phyloP scores from a whole-genome alignment of 305 asterid species.

The Plantago rigida region DNA sequence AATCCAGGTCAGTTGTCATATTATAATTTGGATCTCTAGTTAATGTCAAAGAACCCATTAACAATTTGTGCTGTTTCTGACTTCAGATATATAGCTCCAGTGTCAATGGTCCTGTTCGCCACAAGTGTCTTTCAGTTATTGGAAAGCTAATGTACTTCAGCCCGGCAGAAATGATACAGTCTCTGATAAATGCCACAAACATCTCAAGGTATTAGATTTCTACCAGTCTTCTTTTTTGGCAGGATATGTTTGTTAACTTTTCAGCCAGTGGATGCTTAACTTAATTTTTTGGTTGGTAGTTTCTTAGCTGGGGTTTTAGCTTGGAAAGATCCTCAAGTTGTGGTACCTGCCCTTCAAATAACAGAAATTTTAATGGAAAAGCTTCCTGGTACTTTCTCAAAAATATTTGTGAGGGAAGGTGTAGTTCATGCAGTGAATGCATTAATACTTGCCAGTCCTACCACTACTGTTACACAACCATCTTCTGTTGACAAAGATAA shows the following conservation, averaged over 20 bases:
- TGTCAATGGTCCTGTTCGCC: conserved; percentile 92
- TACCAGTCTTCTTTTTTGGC: conserved; percentile 11
- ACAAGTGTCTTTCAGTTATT: conserved; percentile 89
- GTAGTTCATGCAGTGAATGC: conserved; percentile 90
- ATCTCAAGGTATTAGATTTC: conserved; percentile 61
- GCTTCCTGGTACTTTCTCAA: conserved; percentile 79
- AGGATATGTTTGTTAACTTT: conserved; percentile 14
- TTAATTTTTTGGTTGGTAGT: conserved; percentile 35
- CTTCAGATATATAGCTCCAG: conserved; percentile 94
- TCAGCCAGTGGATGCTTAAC: conserved; percentile 3
- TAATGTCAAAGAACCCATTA: background rate
- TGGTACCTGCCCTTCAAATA: conserved; percentile 91
- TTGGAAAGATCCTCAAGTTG: conserved; percentile 97
- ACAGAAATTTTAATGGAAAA: conserved; percentile 96
- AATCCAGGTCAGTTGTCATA: conserved; percentile 54
- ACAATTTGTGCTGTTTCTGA: conserved; percentile 12
- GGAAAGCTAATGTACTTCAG: conserved; percentile 97
- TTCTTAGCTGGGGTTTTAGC: conserved; percentile 97
- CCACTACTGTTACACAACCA: conserved; percentile 39
- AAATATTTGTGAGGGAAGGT: conserved; percentile 93
- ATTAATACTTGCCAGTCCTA: conserved; percentile 47
- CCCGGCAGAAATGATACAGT: conserved; percentile 78
- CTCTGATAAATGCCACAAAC: conserved; percentile 61
- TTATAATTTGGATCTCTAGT: background rate
- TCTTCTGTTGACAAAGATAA: conserved; percentile 59